Evolutionary conservation across 2,329 filamentous ascomycete species (phyloP), one percentile per base, ranked within the genome.

Genomic region (Colletotrichum scovillei): DNA sequence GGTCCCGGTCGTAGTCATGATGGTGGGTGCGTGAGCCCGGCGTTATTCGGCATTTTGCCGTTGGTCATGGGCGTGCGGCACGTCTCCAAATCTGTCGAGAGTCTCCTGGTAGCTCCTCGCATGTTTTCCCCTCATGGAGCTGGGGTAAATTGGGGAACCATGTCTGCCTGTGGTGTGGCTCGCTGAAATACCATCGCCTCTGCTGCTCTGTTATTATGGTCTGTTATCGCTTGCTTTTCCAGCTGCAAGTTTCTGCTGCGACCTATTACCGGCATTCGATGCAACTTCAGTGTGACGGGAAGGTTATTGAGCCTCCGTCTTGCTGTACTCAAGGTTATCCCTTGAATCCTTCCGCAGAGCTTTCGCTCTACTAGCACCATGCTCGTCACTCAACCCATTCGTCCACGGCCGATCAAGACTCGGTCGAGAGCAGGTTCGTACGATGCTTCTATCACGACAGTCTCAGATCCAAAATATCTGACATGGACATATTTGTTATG

Each of bases 351-450:
- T 19, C 8, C 30, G 22, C 26, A 28, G 12, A 16, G 28, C n/a
- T 35, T 46, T 19, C 12, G 38, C 22, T 28, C 38, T 49, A 28
- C 52, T 16, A 42, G 38, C 26, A 72, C 16, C 26, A 75, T 75
- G 74, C 71, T 75, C 19, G 72, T 74, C 49, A 71, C 70, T 28
- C 72, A 75, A 38, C 67, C 74, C 26, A 55, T 75, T 12, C 74
- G 72, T 49, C 74, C 74, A 14, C 68, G 72, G 19, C 72, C 74
- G 53, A 67, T 74, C 49, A 75, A 75, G 64, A 75, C 72, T 59
- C 67, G 74, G 58, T 75, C 74, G 12, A 72, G 74, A 75, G 74
- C 74, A 74, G 74, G 74, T 74, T 68, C 49, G 74, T 74, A 26
- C 16, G 32, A 62, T 22, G 56, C 64, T 59, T 62, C 32, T 60